These are phyloP conservation scores for Nyssa sinensis DNA, from an alignment of 148 eudicot genomes.

Conservation along the genomic window DNA sequence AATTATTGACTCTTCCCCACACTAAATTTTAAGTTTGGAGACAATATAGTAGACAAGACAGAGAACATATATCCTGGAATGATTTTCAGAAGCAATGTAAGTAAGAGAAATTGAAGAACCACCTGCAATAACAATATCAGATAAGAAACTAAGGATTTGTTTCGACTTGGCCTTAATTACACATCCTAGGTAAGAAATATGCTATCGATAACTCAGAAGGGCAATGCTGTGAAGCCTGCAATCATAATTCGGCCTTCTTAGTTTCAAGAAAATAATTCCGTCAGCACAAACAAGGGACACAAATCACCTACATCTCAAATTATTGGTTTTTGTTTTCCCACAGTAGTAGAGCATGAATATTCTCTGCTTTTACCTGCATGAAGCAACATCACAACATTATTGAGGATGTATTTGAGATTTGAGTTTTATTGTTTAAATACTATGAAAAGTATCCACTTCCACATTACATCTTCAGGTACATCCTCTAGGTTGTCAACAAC, in stretches of 20 bases:
- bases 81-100: slow-evolving; percentile 92
- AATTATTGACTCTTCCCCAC: not conserved
- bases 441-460: not conserved
- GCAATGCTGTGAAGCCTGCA: not conserved
- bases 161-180: no score
- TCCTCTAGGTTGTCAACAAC: slow-evolving; percentile 83
- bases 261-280: not conserved
- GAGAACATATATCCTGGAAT: slow-evolving; percentile 71
- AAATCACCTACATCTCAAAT: not conserved
- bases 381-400: slow-evolving; percentile 14
- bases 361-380: slow-evolving; percentile 47
- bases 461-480: slow-evolving; percentile 95
- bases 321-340: not conserved
- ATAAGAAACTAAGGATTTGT: no score
- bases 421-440: not conserved
- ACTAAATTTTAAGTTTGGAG: not conserved
- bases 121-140: slow-evolving; percentile 47
- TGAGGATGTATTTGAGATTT: not conserved
- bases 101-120: slow-evolving; percentile 91
- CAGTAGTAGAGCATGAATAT: not conserved
- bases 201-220: not conserved
- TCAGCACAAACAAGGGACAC: not conserved
- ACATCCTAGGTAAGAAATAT: not conserved
- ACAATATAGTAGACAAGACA: not conserved
- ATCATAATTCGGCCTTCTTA: not conserved